Evolutionary conservation across 495 filamentous ascomycete genomes (phyloP).

Genomic region (Penicillium fimorum): DNA sequence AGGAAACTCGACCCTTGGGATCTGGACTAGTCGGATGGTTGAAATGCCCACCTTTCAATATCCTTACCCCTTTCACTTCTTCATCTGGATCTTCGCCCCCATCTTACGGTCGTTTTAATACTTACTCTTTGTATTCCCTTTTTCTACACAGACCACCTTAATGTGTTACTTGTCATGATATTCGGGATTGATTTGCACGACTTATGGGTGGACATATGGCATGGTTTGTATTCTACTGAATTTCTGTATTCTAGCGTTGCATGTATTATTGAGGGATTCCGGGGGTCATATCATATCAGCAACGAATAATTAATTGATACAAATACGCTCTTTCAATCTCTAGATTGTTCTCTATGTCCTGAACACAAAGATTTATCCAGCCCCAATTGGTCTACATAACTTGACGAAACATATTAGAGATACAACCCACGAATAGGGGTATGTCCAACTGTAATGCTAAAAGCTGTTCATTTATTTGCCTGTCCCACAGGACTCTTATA

Average conservation of each 20-base stretch:
- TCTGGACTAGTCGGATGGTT: conserved; percentile 23
- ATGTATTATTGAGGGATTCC: conserved; percentile 10
- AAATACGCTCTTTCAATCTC: neutral
- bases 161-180: conserved; percentile 18
- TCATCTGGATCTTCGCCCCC: conserved; percentile 8
- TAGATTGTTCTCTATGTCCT: neutral
- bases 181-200: conserved; percentile 14
- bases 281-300: conserved; percentile 3
- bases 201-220: conserved; percentile 14
- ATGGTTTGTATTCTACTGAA: conserved; percentile 17
- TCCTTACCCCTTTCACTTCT: conserved; percentile 1
- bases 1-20: conserved; percentile 35
- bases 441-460: neutral
- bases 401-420: neutral
- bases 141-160: conserved; percentile 6
- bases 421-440: neutral
- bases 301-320: conserved; percentile 8
- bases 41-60: neutral
- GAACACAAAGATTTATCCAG: neutral
- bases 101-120: conserved; percentile 21
- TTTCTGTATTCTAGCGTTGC: conserved; percentile 34
- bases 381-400: neutral
- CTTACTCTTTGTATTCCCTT: conserved; percentile 6
- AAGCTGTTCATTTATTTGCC: conserved; percentile 7
- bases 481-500: conserved; percentile 1